Evolutionary conservation across 2,329 filamentous ascomycete species (phyloP).

Genomic region (Colletotrichum viniferum): DNA sequence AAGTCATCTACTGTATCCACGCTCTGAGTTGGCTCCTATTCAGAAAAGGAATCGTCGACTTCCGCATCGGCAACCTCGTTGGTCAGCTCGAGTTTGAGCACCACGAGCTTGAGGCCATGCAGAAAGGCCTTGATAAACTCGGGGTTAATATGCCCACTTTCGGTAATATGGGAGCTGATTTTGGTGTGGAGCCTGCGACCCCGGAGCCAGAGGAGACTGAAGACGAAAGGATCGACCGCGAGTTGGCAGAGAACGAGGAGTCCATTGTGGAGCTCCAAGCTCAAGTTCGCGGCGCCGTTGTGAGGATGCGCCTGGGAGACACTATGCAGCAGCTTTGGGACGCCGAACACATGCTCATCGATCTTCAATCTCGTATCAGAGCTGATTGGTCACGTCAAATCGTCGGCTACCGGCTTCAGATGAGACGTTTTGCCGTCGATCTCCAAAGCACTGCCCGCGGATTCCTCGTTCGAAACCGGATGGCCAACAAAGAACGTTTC

Average conservation of each 20-base stretch:
- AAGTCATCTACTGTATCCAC: slow-evolving; percentile 98
- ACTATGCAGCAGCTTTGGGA: slow-evolving; percentile 93
- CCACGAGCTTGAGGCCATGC: slow-evolving; percentile 94
- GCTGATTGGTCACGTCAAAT: slow-evolving; percentile 89
- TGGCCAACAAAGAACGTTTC: slow-evolving; percentile 66
- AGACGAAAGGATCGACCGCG: slow-evolving; percentile 83
- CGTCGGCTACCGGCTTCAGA: slow-evolving; percentile 78
- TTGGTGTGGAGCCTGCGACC: slow-evolving; percentile 77
- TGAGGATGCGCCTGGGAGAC: slow-evolving; percentile 77
- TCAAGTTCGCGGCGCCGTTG: slow-evolving; percentile 80
- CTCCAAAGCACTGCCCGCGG: slow-evolving; percentile 83
- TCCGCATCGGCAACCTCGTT: slow-evolving; percentile 94
- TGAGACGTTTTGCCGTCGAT: slow-evolving; percentile 79
- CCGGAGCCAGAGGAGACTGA: slow-evolving; percentile 86
- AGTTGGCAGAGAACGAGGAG: slow-evolving; percentile 77
- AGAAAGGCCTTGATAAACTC: slow-evolving; percentile 95
- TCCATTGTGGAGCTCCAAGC: slow-evolving; percentile 82
- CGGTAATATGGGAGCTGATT: slow-evolving; percentile 94
- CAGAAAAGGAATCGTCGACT: slow-evolving; percentile 91
- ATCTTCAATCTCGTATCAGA: slow-evolving; percentile 85
- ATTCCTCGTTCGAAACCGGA: slow-evolving; percentile 69
- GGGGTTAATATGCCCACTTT: slow-evolving; percentile 97
- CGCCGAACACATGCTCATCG: slow-evolving; percentile 75
- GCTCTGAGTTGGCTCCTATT: slow-evolving; percentile 97
- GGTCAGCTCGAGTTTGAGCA: slow-evolving; percentile 97